A percentile compares a stretch with the other conserved stretches of the same genome.
These are phyloP conservation scores for Saturnispora quitensis DNA, from an alignment of 805 yeast species.

Conservation along the genomic window DNA sequence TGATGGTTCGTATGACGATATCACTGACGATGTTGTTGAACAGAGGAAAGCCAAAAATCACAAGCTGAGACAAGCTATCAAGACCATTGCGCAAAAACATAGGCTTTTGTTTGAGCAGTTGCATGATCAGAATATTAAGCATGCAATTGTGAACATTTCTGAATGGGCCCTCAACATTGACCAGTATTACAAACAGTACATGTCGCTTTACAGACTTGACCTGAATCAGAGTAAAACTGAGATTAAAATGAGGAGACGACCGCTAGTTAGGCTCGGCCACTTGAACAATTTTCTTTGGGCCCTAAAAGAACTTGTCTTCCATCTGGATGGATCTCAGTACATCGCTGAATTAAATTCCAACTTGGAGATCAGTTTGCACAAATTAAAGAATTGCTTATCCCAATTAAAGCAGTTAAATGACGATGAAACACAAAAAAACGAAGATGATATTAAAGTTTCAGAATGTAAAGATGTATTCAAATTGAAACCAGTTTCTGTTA, in stretches of 20 bases:
- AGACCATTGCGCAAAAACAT: constrained; percentile 16
- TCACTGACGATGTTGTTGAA: constrained; percentile 16
- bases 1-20: constrained; percentile 22
- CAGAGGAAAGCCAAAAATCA: constrained; percentile 16
- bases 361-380: constrained; percentile 18
- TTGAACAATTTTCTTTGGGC: constrained; percentile 18
- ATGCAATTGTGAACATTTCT: constrained; percentile 13
- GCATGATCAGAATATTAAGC: constrained; percentile 10
- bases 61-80: constrained; percentile 13
- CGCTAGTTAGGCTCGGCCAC: constrained; percentile 24
- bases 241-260: constrained; percentile 23
- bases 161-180: constrained; percentile 20
- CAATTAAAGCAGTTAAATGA: constrained; percentile 20
- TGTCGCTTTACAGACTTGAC: constrained; percentile 17
- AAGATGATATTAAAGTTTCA: constrained; percentile 12
- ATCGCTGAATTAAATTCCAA: constrained; percentile 19
- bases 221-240: constrained; percentile 22
- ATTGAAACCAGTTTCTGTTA: constrained; percentile 16
- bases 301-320: constrained; percentile 16
- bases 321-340: constrained; percentile 15
- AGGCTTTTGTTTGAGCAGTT: constrained; percentile 12
- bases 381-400: constrained; percentile 13
- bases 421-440: constrained; percentile 15
- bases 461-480: constrained; percentile 20
- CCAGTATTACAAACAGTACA: constrained; percentile 18